Evolutionary conservation across 306 rosid species (phyloP).

Genomic region (Medicago lupulina): DNA sequence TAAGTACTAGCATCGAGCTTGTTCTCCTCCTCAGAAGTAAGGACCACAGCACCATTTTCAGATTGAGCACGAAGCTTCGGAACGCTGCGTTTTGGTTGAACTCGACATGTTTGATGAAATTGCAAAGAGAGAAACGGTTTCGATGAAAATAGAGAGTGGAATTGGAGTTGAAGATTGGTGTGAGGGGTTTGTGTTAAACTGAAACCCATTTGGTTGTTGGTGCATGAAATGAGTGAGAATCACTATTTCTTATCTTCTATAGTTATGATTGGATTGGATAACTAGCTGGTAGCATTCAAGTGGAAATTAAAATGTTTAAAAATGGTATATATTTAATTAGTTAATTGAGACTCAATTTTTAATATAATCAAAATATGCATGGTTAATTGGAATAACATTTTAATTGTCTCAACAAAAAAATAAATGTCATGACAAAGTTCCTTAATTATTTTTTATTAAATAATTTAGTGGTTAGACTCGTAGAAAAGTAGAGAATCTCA

Average conservation of each 20-base stretch:
- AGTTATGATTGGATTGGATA: not conserved
- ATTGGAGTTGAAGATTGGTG: constrained; percentile 21
- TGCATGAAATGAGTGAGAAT: too few relatives aligned
- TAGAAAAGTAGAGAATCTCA: too few relatives aligned
- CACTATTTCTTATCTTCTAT: constrained; percentile 31
- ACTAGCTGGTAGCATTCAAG: too few relatives aligned
- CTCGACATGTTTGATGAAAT: not conserved
- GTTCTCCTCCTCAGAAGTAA: constrained; percentile 44
- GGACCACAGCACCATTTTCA: constrained; percentile 62
- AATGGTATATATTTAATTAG: too few relatives aligned
- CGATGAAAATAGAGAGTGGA: constrained; percentile 32
- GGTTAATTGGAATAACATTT: too few relatives aligned
- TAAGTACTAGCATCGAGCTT: constrained; percentile 43
- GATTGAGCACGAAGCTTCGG: constrained; percentile 52
- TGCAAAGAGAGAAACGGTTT: constrained; percentile 25
- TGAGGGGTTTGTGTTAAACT: constrained; percentile 24
- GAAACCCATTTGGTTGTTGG: constrained; percentile 41
- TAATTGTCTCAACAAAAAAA: too few relatives aligned
- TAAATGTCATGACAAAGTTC: too few relatives aligned
- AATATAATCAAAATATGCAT: too few relatives aligned
- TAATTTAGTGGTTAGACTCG: too few relatives aligned
- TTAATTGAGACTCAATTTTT: too few relatives aligned
- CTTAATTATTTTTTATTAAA: too few relatives aligned
- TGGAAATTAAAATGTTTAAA: too few relatives aligned
- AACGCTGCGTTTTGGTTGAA: constrained; percentile 19